phyloP scores from a whole-genome alignment of 495 filamentous ascomycete species.

The Penicillium arizonense region DNA sequence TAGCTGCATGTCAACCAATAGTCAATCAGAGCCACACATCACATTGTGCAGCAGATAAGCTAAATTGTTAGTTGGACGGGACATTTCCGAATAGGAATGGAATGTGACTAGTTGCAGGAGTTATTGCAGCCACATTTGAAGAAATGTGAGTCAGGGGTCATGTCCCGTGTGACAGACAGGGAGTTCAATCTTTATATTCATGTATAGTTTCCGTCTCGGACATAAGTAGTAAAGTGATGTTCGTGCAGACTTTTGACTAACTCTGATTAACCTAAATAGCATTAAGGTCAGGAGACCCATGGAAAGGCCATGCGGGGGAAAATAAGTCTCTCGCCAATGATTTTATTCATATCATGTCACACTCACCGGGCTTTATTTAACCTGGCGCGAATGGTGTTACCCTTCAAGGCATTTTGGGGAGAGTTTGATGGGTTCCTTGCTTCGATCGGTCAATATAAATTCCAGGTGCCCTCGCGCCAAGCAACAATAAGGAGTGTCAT shows the following conservation, averaged over 20 bases:
- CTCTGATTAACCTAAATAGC: conserved; percentile 2
- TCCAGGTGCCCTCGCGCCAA: too few species aligned
- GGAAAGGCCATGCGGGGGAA: not conserved
- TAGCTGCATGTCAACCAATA: conserved; percentile 5
- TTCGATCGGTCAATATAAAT: not conserved
- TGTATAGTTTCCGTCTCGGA: too few species aligned
- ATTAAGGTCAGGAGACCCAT: conserved; percentile 3
- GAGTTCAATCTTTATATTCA: not conserved
- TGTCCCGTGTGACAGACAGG: conserved; percentile 6
- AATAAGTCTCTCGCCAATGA: not conserved
- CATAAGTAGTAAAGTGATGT: not conserved
- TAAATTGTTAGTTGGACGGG: conserved; percentile 9
- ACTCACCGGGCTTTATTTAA: not conserved
- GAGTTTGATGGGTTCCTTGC: not conserved
- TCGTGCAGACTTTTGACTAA: not conserved
- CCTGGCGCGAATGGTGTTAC: not conserved
- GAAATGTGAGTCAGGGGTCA: conserved; percentile 23
- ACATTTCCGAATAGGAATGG: conserved; percentile 14
- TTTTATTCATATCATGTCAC: not conserved
- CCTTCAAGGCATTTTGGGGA: not conserved
- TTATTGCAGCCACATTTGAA: conserved; percentile 17
- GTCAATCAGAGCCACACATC: conserved; percentile 6
- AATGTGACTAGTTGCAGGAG: conserved; percentile 26
- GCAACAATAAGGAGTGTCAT: not conserved
- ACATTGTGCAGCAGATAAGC: conserved; percentile 7